phyloP scores from a whole-genome alignment of 2,329 filamentous ascomycete genomes.

The Aspergillus aculeatus region DNA sequence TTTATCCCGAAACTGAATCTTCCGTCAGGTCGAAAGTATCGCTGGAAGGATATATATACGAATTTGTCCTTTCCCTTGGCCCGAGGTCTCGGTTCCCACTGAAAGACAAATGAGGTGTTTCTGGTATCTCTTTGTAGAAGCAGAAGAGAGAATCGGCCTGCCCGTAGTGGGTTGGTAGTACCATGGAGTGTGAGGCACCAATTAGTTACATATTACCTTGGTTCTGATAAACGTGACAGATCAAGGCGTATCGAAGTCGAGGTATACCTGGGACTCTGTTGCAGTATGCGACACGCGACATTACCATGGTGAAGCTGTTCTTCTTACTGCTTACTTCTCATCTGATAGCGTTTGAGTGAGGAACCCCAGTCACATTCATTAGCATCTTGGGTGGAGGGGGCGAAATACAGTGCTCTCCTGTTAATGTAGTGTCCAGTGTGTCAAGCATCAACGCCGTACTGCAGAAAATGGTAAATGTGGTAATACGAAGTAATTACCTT shows the following conservation, averaged over 20 bases:
- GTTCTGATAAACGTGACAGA: neutral
- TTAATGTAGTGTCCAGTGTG: too few relatives aligned
- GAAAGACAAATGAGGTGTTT: neutral
- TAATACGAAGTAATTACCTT: neutral
- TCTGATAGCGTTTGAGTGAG: too few relatives aligned
- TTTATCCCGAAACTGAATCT: neutral
- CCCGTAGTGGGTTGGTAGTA: neutral
- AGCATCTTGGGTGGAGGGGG: too few relatives aligned
- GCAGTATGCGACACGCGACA: neutral
- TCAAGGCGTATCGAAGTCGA: too few relatives aligned
- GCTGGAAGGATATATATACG: neutral
- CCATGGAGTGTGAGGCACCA: neutral
- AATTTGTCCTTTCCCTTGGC: too few relatives aligned
- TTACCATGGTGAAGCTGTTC: neutral
- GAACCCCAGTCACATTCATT: too few relatives aligned
- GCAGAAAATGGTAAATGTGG: neutral
- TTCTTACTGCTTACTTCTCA: too few relatives aligned
- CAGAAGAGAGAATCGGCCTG: neutral
- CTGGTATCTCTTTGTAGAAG: neutral
- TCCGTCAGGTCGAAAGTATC: neutral
- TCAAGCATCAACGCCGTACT: too few relatives aligned
- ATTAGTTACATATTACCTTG: neutral
- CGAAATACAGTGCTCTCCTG: too few relatives aligned
- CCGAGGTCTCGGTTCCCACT: neutral
- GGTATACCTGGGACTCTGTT: neutral